Conservation (phyloP, 2,329 filamentous ascomycete species). For the Exophiala alcalophila region DNA sequence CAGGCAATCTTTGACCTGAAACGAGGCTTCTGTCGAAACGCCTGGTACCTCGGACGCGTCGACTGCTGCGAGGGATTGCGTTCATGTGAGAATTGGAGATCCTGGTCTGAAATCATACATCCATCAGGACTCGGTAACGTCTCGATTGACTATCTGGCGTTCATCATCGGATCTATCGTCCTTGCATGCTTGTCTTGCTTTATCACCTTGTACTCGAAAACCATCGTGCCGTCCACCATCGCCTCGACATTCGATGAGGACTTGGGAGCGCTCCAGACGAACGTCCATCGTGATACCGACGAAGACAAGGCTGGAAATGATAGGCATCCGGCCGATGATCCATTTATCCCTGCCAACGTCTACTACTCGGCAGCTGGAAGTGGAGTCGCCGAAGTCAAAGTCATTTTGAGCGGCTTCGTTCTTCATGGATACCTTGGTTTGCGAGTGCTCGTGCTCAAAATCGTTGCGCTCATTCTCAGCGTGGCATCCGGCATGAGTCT, state of each 20-base stretch:
- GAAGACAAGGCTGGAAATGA: conserved; percentile 42
- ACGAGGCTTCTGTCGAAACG: conserved; percentile 73
- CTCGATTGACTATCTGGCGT: conserved; percentile 77
- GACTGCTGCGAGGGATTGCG: conserved; percentile 58
- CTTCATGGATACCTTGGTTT: conserved; percentile 91
- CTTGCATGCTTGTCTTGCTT: conserved; percentile 72
- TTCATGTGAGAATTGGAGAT: conserved; percentile 58
- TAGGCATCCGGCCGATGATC: conserved; percentile 38
- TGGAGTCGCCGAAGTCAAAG: conserved; percentile 93
- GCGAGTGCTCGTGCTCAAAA: conserved; percentile 82
- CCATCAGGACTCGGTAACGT: conserved; percentile 46
- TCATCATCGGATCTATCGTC: conserved; percentile 66
- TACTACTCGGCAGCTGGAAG: conserved; percentile 96
- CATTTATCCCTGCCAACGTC: conserved; percentile 47
- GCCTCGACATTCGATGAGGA: conserved; percentile 85
- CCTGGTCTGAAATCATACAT: conserved; percentile 64
- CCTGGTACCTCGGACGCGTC: conserved; percentile 73
- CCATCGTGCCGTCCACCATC: conserved; percentile 83
- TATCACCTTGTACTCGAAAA: conserved; percentile 86
- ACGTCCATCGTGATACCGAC: conserved; percentile 41
- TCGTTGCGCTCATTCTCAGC: conserved; percentile 75
- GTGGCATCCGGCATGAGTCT: conserved; percentile 90
- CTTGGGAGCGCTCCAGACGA: conserved; percentile 59
- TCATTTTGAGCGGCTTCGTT: conserved; percentile 97
- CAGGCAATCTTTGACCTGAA: conserved; percentile 85